Conservation (phyloP, 2,329 filamentous ascomycete genomes). For the Rhynchosporium secalis region DNA sequence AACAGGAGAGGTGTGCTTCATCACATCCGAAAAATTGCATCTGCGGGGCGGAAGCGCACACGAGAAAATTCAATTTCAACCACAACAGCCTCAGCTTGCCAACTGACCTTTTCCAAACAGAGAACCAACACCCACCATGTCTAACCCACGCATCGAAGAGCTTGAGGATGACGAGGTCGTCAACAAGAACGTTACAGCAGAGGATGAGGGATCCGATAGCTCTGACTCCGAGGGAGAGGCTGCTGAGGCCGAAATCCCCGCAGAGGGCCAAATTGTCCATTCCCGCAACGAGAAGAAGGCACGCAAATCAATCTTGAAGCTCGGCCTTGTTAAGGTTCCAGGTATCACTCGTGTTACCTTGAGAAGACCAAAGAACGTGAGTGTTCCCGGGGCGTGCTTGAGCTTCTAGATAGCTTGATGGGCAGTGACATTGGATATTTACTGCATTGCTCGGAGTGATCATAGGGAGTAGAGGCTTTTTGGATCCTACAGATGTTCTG, state of each 20-base stretch:
- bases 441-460: neutral
- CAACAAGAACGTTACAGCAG: conserved; percentile 76
- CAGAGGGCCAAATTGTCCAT: conserved; percentile 88
- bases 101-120: conserved; percentile 30
- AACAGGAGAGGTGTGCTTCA: neutral
- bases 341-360: conserved; percentile 98
- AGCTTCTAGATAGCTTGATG: neutral
- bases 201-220: conserved; percentile 68
- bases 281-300: conserved; percentile 99
- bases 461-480: neutral
- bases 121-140: conserved; percentile 66
- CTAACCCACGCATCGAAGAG: conserved; percentile 97
- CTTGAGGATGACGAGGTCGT: conserved; percentile 81
- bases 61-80: conserved; percentile 32
- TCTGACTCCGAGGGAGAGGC: conserved; percentile 78
- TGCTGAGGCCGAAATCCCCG: conserved; percentile 63
- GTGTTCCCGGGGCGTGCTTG: conserved; percentile 44
- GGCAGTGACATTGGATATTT: neutral
- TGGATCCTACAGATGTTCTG: neutral
- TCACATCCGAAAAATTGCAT: conserved; percentile 1
- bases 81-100: conserved; percentile 27
- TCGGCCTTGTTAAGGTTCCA: conserved; percentile 92
- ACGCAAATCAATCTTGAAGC: conserved; percentile 97
- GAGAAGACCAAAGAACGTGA: conserved; percentile 97
- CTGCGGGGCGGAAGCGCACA: conserved; percentile 29